A percentile compares a stretch with the other conserved stretches of the same genome.
Evolutionary conservation across 2,329 filamentous ascomycete species (phyloP).

Genomic region (Eutypella sp.): DNA sequence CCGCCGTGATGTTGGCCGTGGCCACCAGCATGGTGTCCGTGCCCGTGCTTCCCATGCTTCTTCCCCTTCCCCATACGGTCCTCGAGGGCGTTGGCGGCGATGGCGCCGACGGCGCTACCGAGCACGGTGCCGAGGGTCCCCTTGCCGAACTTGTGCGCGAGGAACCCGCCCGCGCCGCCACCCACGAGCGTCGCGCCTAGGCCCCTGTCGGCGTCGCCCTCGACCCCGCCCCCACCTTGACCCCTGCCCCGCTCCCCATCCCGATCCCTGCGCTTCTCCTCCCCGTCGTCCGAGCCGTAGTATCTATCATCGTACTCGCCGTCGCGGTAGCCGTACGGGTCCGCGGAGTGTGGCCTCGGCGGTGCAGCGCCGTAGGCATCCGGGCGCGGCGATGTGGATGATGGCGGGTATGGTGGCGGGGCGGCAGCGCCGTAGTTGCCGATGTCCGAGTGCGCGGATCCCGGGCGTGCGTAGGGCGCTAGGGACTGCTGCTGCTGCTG

Average conservation of each 20-base stretch:
- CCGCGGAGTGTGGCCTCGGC: conserved; percentile 23
- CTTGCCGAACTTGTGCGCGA: conserved; percentile 51
- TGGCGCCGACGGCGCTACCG: conserved; percentile 48
- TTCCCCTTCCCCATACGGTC: conserved; percentile 36
- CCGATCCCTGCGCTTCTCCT: not conserved
- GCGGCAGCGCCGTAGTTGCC: conserved; percentile 12
- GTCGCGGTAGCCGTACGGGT: conserved; percentile 15
- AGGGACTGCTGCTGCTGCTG: conserved; percentile 13
- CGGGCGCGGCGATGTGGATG: not conserved
- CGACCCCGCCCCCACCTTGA: conserved; percentile 2
- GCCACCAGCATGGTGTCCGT: conserved; percentile 6
- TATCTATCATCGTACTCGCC: conserved; percentile 4
- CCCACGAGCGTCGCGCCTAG: conserved; percentile 50
- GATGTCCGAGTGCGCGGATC: conserved; percentile 23
- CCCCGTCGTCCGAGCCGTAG: not conserved
- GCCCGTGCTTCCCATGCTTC: conserved; percentile 24
- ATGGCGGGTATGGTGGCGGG: conserved; percentile 1
- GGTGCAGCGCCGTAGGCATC: not conserved
- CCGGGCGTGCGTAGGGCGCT: conserved; percentile 18
- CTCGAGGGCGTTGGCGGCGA: conserved; percentile 50
- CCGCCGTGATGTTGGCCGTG: conserved; percentile 12
- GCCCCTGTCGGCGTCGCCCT: conserved; percentile 45
- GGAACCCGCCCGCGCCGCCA: conserved; percentile 46
- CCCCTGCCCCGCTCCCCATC: conserved; percentile 1
- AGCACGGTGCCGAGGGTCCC: conserved; percentile 48